Base-by-base conservation (phyloP, 345 rosid species). In the Linum lewisii region DNA sequence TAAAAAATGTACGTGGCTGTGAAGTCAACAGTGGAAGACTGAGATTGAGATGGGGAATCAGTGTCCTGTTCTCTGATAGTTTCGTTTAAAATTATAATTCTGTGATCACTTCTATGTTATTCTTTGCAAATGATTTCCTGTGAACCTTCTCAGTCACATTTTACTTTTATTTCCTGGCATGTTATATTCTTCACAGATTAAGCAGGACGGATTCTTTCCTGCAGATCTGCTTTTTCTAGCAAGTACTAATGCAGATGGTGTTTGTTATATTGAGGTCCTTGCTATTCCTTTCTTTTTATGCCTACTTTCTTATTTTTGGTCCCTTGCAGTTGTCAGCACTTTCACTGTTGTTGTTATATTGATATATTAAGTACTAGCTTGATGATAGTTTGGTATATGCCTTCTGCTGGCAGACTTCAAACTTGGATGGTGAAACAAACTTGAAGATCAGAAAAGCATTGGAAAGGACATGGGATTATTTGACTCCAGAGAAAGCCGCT, bases 371-470 rank as follows among this genome's bases (percentile, higher is more conserved):
- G 10, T 34, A 38, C 45, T 15, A 38, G 18, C 22, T 49, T 38
- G 45, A 38, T 38, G 16, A 9, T 38, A 26, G n/a, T 34, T 63
- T 68, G 21, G 45, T 38, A 10, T 38, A 38, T 38, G 2, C 53
- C 44, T 65, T 74, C 63, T 71, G 76, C 19, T 32, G 66, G 69
- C 73, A 94, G 99, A 90, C 99, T 65, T 89, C 99, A 73, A 94
- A 94, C 71, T 84, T 94, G 71, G 99, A 94, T 59, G 99, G 99
- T 25, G 99, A 94, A 83, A 94, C 99, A 64, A 94, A 94, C 80
- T 78, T 94, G 70, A 94, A 94, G 82, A 94, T 94, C 58, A 80
- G 99, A 76, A 94, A 94, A 79, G 99, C 93, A 11, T 79, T 90
- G 64, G 99, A 90, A 71, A 81, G 81, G 81, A 94, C 99, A 22